Conservation (phyloP, 371 early-diverging fungal species). For the Mucor irregularis region DNA sequence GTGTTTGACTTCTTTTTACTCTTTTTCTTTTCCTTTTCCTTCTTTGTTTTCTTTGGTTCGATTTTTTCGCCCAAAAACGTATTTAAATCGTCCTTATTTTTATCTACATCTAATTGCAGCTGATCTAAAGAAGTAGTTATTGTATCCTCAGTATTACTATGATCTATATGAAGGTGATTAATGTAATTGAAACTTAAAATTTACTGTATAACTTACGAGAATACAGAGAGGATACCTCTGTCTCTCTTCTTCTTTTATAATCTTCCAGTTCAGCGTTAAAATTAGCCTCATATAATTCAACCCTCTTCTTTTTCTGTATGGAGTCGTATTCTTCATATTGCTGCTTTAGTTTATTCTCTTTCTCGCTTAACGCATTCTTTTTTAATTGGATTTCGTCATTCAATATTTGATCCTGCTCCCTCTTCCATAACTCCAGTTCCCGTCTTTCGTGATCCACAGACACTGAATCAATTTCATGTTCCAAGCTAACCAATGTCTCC, state of each 20-base stretch:
- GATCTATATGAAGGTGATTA: not conserved
- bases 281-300: slow-evolving; percentile 44
- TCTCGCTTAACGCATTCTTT: slow-evolving; percentile 18
- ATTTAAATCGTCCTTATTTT: slow-evolving; percentile 20
- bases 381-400: not conserved
- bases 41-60: slow-evolving; percentile 1
- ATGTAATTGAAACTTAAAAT: not conserved
- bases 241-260: slow-evolving; percentile 41
- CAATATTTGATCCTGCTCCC: too few species aligned
- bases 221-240: slow-evolving; percentile 43
- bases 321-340: slow-evolving; percentile 35
- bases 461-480: slow-evolving; percentile 27
- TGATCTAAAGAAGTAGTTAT: slow-evolving; percentile 25
- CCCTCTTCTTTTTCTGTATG: slow-evolving; percentile 32
- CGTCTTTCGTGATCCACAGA: slow-evolving; percentile 22
- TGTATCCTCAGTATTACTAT: not conserved
- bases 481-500: slow-evolving; percentile 14
- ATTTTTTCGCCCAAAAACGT: slow-evolving; percentile 20
- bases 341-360: slow-evolving; percentile 24
- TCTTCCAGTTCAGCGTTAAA: slow-evolving; percentile 51
- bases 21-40: not conserved
- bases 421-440: slow-evolving; percentile 10
- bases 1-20: not conserved
- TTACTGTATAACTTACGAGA: slow-evolving; percentile 13
- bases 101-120: slow-evolving; percentile 18